phyloP scores from a whole-genome alignment of 352 stramenopile species.

The Chrysophaeum taylorii region DNA sequence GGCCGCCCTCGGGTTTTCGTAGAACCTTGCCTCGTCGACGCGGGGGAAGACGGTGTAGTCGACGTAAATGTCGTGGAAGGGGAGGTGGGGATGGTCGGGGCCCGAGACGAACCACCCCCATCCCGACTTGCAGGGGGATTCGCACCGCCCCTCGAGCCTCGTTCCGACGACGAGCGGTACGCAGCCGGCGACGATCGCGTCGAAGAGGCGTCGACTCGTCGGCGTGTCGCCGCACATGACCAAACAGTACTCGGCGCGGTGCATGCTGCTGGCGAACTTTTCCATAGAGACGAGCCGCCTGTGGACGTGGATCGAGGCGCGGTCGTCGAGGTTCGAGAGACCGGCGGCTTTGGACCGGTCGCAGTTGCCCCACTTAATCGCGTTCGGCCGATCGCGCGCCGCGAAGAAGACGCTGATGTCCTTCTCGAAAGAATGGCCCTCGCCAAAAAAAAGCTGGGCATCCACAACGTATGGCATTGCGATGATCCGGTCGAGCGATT shows the following conservation, averaged over 20 bases:
- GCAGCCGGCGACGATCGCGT: neutral
- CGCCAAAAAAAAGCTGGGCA: too few relatives aligned
- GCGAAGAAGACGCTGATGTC: conserved; percentile 8
- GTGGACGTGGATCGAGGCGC: neutral
- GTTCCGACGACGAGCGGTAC: neutral
- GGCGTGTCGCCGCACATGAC: conserved; percentile 10
- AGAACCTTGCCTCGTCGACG: neutral
- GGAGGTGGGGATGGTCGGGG: neutral
- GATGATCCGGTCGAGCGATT: neutral
- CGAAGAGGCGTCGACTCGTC: neutral
- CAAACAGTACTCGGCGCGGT: neutral
- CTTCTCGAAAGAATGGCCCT: too few relatives aligned
- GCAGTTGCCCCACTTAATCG: neutral
- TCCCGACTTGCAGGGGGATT: neutral
- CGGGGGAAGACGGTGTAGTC: neutral
- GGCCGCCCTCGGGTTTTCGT: neutral
- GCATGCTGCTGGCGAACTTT: neutral
- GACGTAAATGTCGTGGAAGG: neutral
- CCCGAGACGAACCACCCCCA: conserved; percentile 5
- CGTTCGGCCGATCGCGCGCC: neutral
- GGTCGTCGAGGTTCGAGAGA: neutral
- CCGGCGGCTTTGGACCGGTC: neutral
- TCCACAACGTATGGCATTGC: neutral
- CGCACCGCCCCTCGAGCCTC: neutral
- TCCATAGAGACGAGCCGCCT: neutral